These are phyloP conservation scores for Penicillium sp. DNA, from an alignment of 2,329 filamentous ascomycete genomes.

Conservation along the genomic window DNA sequence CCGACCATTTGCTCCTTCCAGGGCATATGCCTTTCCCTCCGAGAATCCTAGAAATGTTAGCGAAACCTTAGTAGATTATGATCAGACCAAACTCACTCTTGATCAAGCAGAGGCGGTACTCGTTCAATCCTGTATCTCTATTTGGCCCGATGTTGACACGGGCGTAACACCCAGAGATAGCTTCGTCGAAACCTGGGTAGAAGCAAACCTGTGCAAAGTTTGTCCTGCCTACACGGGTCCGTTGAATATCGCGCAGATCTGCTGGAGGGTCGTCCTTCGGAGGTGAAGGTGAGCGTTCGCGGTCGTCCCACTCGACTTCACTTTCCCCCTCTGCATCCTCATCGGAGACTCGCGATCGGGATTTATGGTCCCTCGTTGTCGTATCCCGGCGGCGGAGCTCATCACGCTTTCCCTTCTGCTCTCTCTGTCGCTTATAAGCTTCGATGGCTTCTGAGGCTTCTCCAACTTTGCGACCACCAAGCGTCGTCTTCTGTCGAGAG, in stretches of 20 bases:
- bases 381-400: conserved; percentile 52
- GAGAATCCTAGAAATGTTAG: conserved; percentile 65
- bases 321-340: conserved; percentile 72
- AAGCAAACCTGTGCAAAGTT: conserved; percentile 93
- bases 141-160: conserved; percentile 84
- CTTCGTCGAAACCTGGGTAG: conserved; percentile 83
- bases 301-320: conserved; percentile 77
- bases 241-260: conserved; percentile 80
- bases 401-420: conserved; percentile 60
- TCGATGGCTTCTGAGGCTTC: conserved; percentile 77
- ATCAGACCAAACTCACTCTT: conserved; percentile 64
- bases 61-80: neutral
- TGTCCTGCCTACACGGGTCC: conserved; percentile 79
- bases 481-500: conserved; percentile 71
- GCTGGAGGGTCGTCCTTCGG: conserved; percentile 71
- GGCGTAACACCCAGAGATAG: conserved; percentile 82
- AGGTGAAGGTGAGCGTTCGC: conserved; percentile 54
- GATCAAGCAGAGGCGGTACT: conserved; percentile 88
- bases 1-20: conserved; percentile 75
- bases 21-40: conserved; percentile 80
- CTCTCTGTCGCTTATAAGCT: conserved; percentile 64
- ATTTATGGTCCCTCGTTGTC: conserved; percentile 58
- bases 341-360: conserved; percentile 67
- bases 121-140: conserved; percentile 70
- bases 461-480: conserved; percentile 68